Conservation (phyloP, 371 early-diverging fungal genomes). For the Blastocladiella emersonii region DNA sequence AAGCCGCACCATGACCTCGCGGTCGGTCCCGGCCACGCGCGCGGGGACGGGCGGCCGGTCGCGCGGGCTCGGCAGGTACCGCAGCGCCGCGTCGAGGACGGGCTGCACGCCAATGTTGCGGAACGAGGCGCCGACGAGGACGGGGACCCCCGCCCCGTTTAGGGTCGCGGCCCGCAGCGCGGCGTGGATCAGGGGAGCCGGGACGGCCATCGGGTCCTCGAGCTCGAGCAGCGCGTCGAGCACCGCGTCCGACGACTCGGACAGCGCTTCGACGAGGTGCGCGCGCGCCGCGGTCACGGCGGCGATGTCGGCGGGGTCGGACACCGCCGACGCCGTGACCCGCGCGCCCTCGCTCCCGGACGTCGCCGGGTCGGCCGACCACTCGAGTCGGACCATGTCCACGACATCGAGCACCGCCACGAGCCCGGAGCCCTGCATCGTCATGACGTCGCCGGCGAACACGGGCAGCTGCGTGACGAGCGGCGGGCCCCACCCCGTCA, state of each 20-base stretch:
- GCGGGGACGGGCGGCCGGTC: constrained; percentile 51
- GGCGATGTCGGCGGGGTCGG: constrained; percentile 21
- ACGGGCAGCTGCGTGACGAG: constrained; percentile 62
- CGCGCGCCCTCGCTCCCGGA: too few species aligned
- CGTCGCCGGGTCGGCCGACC: constrained; percentile 32
- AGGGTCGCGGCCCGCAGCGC: constrained; percentile 63
- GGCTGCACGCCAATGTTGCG: constrained; percentile 86
- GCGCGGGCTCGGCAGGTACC: constrained; percentile 74
- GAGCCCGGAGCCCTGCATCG: constrained; percentile 16
- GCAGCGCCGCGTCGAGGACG: constrained; percentile 69
- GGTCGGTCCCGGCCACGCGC: constrained; percentile 6
- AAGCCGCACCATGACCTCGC: constrained; percentile 3
- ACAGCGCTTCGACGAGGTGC: constrained; percentile 63
- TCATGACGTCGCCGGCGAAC: constrained; percentile 24
- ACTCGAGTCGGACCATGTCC: constrained; percentile 52
- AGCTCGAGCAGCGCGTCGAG: constrained; percentile 66
- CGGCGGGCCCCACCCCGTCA: constrained; percentile 46
- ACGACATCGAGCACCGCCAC: constrained; percentile 65
- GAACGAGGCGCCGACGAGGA: constrained; percentile 80
- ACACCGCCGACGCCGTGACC: constrained; percentile 26
- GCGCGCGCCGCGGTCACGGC: constrained; percentile 40
- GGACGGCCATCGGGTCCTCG: constrained; percentile 48
- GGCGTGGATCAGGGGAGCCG: constrained; percentile 37
- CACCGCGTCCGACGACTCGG: constrained; percentile 71
- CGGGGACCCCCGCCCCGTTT: constrained; percentile 54